These are phyloP conservation scores for Nicotiana undulata DNA, from an alignment of 257 asterid genomes.

Conservation along the genomic window DNA sequence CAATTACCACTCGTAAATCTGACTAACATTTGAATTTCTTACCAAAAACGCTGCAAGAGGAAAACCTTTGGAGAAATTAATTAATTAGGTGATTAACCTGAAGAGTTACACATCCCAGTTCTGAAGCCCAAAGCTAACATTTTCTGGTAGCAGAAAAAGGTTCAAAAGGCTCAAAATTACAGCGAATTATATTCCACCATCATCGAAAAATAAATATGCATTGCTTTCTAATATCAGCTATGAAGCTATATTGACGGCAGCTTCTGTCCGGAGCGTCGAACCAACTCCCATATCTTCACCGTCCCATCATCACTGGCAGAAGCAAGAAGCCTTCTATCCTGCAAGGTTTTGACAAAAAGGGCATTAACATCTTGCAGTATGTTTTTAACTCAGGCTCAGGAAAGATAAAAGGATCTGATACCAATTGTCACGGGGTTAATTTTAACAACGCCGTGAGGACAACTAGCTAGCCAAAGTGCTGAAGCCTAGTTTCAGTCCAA, in stretches of 20 bases:
- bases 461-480: no score
- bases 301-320: slow-evolving; percentile 92
- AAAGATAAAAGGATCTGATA: no score
- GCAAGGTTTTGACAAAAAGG: slow-evolving; percentile 10
- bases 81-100: no score
- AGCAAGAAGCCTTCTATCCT: slow-evolving; percentile 61
- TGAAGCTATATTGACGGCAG: slow-evolving; percentile 4
- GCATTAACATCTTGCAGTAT: not conserved
- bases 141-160: not conserved
- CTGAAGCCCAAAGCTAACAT: not conserved
- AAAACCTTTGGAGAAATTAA: no score
- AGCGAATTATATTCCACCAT: slow-evolving; percentile 5
- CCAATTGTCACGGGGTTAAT: no score
- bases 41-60: no score
- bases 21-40: no score
- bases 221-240: not conserved
- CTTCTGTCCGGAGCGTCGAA: slow-evolving; percentile 18
- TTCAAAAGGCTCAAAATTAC: not conserved
- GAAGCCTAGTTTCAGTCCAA: no score
- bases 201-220: slow-evolving; percentile 5
- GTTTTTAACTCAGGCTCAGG: not conserved
- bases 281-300: slow-evolving; percentile 74
- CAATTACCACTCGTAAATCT: no score
- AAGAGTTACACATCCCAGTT: not conserved
- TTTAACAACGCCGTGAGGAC: no score